phyloP scores from a whole-genome alignment of 331 rosid genomes.

The Phaseolus coccineus region DNA sequence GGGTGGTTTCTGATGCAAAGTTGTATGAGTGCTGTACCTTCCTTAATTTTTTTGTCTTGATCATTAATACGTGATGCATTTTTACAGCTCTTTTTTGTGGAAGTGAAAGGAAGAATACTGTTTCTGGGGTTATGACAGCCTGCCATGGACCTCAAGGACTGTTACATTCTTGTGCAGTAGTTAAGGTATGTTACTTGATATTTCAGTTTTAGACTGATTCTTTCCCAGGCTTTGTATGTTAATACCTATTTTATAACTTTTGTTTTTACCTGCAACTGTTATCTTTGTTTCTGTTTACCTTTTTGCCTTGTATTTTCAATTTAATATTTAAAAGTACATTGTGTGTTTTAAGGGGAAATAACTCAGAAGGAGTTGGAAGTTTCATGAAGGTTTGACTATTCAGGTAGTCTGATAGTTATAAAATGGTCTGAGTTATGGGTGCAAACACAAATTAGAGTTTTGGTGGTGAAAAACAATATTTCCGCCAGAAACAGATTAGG shows the following conservation, averaged over 20 bases:
- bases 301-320: background rate
- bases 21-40: constrained; percentile 45
- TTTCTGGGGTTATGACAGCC: constrained; percentile 53
- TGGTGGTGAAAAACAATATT: background rate
- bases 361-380: background rate
- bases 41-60: constrained; percentile 32
- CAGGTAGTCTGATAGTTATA: background rate
- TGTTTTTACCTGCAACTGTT: background rate
- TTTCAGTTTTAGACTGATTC: constrained; percentile 24
- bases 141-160: constrained; percentile 47
- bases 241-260: no score
- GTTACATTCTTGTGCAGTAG: constrained; percentile 52
- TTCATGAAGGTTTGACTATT: background rate
- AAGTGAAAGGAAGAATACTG: constrained; percentile 54
- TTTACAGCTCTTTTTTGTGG: constrained; percentile 55
- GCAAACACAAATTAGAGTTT: background rate
- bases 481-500: background rate
- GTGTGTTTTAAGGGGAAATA: background rate
- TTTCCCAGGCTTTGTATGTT: background rate
- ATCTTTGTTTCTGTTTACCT: background rate
- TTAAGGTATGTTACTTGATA: constrained; percentile 54
- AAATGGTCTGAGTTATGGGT: background rate
- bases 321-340: no score
- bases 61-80: constrained; percentile 30
- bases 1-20: constrained; percentile 50